Evolutionary conservation across 1,284 basidiomycete genomes (phyloP).

Genomic region (Ganoderma leucocontextum): DNA sequence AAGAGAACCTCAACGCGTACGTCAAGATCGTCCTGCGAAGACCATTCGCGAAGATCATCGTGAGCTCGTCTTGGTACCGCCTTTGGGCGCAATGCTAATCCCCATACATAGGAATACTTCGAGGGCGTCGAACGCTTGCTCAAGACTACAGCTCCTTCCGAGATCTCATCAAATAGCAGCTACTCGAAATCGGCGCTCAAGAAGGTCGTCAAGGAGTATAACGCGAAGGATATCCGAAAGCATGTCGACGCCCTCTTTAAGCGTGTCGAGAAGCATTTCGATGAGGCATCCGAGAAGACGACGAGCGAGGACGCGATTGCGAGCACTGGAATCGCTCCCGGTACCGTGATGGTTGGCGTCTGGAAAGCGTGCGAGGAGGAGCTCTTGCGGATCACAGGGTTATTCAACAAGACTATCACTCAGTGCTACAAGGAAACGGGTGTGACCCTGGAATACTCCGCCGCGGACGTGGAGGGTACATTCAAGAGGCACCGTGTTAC

Average conservation of each 20-base stretch:
- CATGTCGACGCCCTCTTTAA: slow-evolving; percentile 87
- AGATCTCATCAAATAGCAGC: slow-evolving; percentile 79
- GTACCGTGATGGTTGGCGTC: slow-evolving; percentile 80
- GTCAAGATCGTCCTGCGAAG: slow-evolving; percentile 88
- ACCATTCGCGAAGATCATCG: slow-evolving; percentile 89
- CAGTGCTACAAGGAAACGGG: slow-evolving; percentile 83
- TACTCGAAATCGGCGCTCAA: slow-evolving; percentile 85
- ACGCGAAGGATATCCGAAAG: slow-evolving; percentile 89
- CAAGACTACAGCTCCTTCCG: slow-evolving; percentile 81
- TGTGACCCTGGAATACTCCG: slow-evolving; percentile 76
- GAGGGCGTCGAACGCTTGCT: slow-evolving; percentile 90
- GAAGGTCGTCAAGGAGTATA: slow-evolving; percentile 88
- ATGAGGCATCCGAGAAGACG: slow-evolving; percentile 75
- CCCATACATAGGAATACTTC: slow-evolving; percentile 82
- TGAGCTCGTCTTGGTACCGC: slow-evolving; percentile 49
- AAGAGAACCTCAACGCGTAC: slow-evolving; percentile 88
- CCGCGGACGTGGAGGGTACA: slow-evolving; percentile 78
- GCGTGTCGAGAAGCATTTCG: slow-evolving; percentile 96
- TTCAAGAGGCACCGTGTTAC: slow-evolving; percentile 74
- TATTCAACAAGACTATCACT: slow-evolving; percentile 72
- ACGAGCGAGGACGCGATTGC: slow-evolving; percentile 57
- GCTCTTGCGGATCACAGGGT: slow-evolving; percentile 73
- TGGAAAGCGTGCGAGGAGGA: slow-evolving; percentile 92
- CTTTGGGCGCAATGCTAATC: not conserved
- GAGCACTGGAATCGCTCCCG: slow-evolving; percentile 62